Evolutionary conservation across 2,329 filamentous ascomycete species (phyloP).

Genomic region (Arachnomyces sp.): DNA sequence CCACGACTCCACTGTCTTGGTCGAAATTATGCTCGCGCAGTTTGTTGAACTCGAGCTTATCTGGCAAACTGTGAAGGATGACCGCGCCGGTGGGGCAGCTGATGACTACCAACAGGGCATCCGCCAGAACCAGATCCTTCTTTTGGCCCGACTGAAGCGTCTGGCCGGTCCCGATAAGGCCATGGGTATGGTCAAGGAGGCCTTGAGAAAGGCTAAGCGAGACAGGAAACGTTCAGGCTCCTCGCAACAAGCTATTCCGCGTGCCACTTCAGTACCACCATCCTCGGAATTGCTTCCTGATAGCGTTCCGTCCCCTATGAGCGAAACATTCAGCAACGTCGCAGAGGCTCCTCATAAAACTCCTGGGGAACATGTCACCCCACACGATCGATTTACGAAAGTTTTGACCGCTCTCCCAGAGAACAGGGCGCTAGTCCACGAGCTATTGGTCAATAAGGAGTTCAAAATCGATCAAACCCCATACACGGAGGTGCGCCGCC

Average conservation of each 20-base stretch:
- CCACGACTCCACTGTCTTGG: constrained; percentile 54
- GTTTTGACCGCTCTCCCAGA: constrained; percentile 54
- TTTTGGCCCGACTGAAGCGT: constrained; percentile 55
- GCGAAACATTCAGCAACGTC: constrained; percentile 33
- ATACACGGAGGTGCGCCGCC: constrained; percentile 45
- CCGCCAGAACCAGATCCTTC: constrained; percentile 56
- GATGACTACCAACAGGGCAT: constrained; percentile 60
- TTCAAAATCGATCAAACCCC: constrained; percentile 50
- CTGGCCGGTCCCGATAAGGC: constrained; percentile 55
- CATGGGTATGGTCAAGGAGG: constrained; percentile 52
- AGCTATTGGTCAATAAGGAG: constrained; percentile 57
- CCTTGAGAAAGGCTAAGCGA: constrained; percentile 52
- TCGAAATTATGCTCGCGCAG: constrained; percentile 60
- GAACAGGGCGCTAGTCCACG: constrained; percentile 56
- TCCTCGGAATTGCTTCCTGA: constrained; percentile 29
- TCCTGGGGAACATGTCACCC: constrained; percentile 21
- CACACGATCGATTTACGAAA: constrained; percentile 39
- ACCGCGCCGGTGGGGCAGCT: constrained; percentile 53
- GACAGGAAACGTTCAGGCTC: constrained; percentile 43
- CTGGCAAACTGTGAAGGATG: constrained; percentile 60
- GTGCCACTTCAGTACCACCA: constrained; percentile 40
- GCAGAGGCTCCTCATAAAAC: constrained; percentile 18
- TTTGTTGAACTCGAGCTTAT: constrained; percentile 61
- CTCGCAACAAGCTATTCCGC: constrained; percentile 51
- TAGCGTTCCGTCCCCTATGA: constrained; percentile 32